These are phyloP conservation scores for Aspergillus sp. DNA, from an alignment of 2,329 filamentous ascomycete species.

Conservation along the genomic window DNA sequence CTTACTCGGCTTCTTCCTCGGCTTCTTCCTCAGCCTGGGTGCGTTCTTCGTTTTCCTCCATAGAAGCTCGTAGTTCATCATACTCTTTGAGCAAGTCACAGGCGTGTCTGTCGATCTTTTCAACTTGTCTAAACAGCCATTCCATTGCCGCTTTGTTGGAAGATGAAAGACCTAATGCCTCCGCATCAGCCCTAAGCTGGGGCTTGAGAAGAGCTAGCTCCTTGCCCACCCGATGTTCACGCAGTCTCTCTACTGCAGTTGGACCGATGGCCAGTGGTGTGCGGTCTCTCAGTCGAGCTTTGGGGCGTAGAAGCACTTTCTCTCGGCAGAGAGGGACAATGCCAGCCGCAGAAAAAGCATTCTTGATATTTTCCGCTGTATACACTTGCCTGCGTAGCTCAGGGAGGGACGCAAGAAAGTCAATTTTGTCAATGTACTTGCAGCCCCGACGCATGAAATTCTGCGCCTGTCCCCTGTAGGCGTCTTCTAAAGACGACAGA, in stretches of 20 bases:
- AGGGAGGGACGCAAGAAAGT: conserved; percentile 1
- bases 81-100: not conserved
- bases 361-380: conserved; percentile 3
- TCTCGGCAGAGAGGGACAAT: conserved; percentile 1
- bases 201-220: not conserved
- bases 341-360: conserved; percentile 1
- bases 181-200: not conserved
- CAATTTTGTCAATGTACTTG: conserved; percentile 2
- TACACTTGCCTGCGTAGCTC: conserved; percentile 1
- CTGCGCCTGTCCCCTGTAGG: conserved; percentile 1
- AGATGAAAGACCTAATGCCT: not conserved
- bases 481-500: not conserved
- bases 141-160: not conserved
- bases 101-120: not conserved
- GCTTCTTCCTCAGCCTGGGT: too few species aligned
- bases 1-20: conserved; percentile 3
- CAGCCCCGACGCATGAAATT: not conserved
- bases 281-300: not conserved
- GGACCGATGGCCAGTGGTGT: not conserved
- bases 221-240: not conserved
- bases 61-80: conserved; percentile 2
- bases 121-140: not conserved
- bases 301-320: not conserved
- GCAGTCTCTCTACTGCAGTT: not conserved
- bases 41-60: not conserved